These are phyloP conservation scores for Colletotrichum sp. DNA, from an alignment of 2,329 filamentous ascomycete genomes.

Conservation along the genomic window DNA sequence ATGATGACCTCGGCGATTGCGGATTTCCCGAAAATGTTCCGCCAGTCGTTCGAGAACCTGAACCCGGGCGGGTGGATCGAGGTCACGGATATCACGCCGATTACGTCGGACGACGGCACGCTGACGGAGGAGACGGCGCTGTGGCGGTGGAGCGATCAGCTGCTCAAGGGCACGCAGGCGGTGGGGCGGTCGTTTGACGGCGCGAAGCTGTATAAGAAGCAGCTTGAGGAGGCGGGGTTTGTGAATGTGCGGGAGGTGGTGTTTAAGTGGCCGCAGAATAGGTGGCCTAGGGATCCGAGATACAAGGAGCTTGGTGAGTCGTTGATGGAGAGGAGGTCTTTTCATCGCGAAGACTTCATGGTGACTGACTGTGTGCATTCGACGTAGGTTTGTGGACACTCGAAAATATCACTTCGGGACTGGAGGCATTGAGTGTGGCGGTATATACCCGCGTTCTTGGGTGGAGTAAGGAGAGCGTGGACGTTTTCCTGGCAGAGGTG, in stretches of 20 bases:
- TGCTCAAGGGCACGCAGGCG: not conserved
- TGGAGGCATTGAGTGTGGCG: conserved; percentile 29
- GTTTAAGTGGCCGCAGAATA: conserved; percentile 49
- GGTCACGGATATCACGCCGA: conserved; percentile 44
- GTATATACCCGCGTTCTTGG: conserved; percentile 30
- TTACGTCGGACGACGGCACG: conserved; percentile 47
- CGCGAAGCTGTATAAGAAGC: conserved; percentile 35
- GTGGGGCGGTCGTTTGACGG: conserved; percentile 35
- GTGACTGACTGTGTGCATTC: not conserved
- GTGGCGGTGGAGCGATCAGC: not conserved
- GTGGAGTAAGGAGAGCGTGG: conserved; percentile 27
- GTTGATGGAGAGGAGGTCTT: too few relatives aligned
- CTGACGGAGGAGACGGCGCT: conserved; percentile 23
- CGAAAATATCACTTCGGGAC: conserved; percentile 23
- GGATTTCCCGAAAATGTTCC: conserved; percentile 26
- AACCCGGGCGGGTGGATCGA: conserved; percentile 50
- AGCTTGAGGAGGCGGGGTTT: conserved; percentile 54
- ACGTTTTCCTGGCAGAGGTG: conserved; percentile 28
- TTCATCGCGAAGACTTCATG: too few relatives aligned
- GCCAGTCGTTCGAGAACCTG: conserved; percentile 27
- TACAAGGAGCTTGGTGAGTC: conserved; percentile 48
- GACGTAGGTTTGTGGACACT: conserved; percentile 24
- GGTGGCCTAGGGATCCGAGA: conserved; percentile 50
- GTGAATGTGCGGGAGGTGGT: conserved; percentile 48
- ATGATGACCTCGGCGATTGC: conserved; percentile 24